Percentiles rank a stretch among this genome's conserved stretches.
Evolutionary conservation across 1,284 basidiomycete species (phyloP).

Genomic region (Austropuccinia psidii): DNA sequence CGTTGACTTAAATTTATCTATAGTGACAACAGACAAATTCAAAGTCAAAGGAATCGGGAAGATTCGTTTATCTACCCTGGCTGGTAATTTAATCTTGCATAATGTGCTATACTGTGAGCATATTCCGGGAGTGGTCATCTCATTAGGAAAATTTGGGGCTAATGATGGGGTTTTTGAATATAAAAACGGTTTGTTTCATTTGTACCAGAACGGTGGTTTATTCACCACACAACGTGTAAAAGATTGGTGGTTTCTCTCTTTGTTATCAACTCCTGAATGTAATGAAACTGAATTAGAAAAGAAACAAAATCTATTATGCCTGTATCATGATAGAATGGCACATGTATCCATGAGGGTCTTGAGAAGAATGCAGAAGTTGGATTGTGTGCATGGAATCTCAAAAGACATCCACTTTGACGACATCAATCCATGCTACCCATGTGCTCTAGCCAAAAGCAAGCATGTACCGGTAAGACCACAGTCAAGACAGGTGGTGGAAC

Average conservation of each 20-base stretch:
- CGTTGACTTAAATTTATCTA: background rate
- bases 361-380: background rate
- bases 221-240: too few relatives aligned
- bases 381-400: background rate
- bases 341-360: too few relatives aligned
- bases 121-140: background rate
- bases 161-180: background rate
- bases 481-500: background rate
- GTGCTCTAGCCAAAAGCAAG: background rate
- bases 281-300: too few relatives aligned
- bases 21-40: background rate
- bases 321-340: background rate
- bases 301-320: background rate
- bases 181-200: background rate
- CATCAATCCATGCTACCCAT: background rate
- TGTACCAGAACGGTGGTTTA: background rate
- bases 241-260: too few relatives aligned
- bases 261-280: background rate
- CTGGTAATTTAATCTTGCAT: background rate
- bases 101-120: background rate
- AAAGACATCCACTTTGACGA: background rate
- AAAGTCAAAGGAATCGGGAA: background rate
- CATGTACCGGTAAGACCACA: background rate
- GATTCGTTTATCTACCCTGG: background rate
- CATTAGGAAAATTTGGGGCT: background rate